Conservation (phyloP, 495 filamentous ascomycete genomes). For the Xylaria venustula region DNA sequence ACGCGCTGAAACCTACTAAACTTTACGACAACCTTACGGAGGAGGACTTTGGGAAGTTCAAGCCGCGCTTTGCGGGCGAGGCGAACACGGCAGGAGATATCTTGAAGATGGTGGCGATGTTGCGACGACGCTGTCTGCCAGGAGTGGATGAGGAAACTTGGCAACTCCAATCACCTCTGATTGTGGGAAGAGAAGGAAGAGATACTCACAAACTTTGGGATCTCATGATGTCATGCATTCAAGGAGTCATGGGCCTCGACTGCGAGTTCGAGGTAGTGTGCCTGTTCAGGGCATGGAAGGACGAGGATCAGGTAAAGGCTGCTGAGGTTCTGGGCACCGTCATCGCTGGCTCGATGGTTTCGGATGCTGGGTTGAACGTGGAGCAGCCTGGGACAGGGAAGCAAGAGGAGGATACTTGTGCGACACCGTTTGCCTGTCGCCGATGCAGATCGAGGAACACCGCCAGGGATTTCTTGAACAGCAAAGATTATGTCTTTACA, state of each 20-base stretch:
- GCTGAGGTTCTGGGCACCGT: conserved; percentile 2
- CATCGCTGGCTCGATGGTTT: conserved; percentile 2
- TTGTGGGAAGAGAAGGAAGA: background rate
- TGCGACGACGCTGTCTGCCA: background rate
- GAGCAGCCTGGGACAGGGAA: background rate
- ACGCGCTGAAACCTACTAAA: background rate
- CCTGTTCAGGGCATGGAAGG: conserved; percentile 3
- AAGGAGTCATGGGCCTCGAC: background rate
- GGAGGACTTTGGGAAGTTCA: background rate
- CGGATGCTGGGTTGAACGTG: background rate
- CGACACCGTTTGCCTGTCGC: too few species aligned
- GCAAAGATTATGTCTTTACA: background rate
- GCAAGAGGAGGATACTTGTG: too few species aligned
- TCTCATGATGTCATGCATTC: conserved; percentile 2
- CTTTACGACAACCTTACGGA: background rate
- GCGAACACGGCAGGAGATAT: background rate
- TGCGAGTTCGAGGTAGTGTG: background rate
- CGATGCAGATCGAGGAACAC: background rate
- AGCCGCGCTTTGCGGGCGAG: background rate
- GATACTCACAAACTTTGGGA: background rate
- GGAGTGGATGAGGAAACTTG: background rate
- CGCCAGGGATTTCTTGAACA: background rate
- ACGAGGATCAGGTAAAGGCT: background rate
- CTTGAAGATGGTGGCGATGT: background rate
- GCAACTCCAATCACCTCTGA: background rate